Conservation (phyloP, 2,329 filamentous ascomycete genomes). For the Epichloe bromicola region DNA sequence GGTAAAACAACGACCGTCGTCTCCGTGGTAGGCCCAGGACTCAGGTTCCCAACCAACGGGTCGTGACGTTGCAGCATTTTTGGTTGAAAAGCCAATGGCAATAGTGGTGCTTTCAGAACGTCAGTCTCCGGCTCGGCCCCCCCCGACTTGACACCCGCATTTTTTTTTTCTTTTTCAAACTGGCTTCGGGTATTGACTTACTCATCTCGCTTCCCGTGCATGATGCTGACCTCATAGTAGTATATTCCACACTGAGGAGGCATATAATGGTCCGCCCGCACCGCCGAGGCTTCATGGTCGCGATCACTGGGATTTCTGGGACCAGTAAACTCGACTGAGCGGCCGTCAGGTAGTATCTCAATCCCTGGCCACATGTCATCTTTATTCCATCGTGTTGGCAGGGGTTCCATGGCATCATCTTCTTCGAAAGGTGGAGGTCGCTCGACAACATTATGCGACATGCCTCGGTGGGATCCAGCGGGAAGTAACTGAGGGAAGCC, state of each 20-base stretch:
- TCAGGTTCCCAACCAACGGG: slow-evolving; percentile 55
- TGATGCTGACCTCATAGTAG: slow-evolving; percentile 65
- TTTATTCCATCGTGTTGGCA: slow-evolving; percentile 75
- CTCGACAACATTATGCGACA: slow-evolving; percentile 78
- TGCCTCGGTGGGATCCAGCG: slow-evolving; percentile 52
- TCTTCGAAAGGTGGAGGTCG: slow-evolving; percentile 49
- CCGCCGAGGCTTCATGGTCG: slow-evolving; percentile 65
- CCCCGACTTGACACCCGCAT: background rate
- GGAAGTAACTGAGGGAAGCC: slow-evolving; percentile 28
- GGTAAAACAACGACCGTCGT: slow-evolving; percentile 50
- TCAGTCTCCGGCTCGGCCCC: slow-evolving; percentile 1
- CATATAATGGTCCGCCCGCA: slow-evolving; percentile 77
- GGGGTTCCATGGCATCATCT: slow-evolving; percentile 44
- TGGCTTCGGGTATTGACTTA: slow-evolving; percentile 22
- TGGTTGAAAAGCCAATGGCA: slow-evolving; percentile 48
- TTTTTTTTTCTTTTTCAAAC: background rate
- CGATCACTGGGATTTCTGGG: slow-evolving; percentile 34
- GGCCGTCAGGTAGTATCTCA: slow-evolving; percentile 61
- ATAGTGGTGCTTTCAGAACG: slow-evolving; percentile 39
- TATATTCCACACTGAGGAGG: slow-evolving; percentile 85
- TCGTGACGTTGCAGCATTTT: slow-evolving; percentile 38
- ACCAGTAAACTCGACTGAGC: slow-evolving; percentile 52
- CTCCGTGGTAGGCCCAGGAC: slow-evolving; percentile 57
- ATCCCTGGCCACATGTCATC: slow-evolving; percentile 61
- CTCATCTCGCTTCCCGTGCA: slow-evolving; percentile 41